These are phyloP conservation scores for Aspergillus bridgeri DNA, from an alignment of 495 filamentous ascomycete species.

Conservation along the genomic window DNA sequence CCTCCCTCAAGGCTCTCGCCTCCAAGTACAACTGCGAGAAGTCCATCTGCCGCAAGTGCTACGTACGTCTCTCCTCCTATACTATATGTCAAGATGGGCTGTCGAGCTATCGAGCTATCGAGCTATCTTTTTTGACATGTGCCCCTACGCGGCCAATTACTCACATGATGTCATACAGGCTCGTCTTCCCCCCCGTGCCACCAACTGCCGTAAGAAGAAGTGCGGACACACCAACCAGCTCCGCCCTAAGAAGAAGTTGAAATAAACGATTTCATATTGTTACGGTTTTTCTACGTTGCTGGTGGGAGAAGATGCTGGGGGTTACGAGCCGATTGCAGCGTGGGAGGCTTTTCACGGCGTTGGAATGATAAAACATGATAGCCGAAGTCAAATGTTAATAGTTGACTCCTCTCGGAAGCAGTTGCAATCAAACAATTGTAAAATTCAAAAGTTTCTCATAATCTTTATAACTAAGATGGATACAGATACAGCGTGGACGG, in stretches of 20 bases:
- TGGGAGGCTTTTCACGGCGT: constrained; percentile 45
- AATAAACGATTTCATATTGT: constrained; percentile 62
- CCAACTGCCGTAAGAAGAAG: constrained; percentile 99
- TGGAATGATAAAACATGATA: constrained; percentile 46
- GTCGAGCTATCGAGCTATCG: background rate
- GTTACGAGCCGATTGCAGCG: constrained; percentile 40
- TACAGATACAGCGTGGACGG: constrained; percentile 9
- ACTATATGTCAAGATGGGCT: background rate
- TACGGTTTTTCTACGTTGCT: constrained; percentile 45
- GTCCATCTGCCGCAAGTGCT: constrained; percentile 99
- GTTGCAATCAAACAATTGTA: constrained; percentile 45
- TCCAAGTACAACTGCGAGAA: constrained; percentile 99
- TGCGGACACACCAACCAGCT: constrained; percentile 99
- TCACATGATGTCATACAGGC: constrained; percentile 51
- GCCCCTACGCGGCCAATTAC: constrained; percentile 2
- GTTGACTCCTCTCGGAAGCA: constrained; percentile 39
- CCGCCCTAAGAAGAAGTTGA: constrained; percentile 99
- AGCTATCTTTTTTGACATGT: too few species aligned
- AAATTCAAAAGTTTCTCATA: constrained; percentile 29
- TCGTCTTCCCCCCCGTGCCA: constrained; percentile 95
- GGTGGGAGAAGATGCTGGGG: constrained; percentile 28
- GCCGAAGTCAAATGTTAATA: constrained; percentile 44
- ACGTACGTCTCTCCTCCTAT: constrained; percentile 56
- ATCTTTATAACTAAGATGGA: constrained; percentile 7
- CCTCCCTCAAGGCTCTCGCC: constrained; percentile 95